Conservation (phyloP, 257 asterid genomes). For the Cordia subcordata region DNA sequence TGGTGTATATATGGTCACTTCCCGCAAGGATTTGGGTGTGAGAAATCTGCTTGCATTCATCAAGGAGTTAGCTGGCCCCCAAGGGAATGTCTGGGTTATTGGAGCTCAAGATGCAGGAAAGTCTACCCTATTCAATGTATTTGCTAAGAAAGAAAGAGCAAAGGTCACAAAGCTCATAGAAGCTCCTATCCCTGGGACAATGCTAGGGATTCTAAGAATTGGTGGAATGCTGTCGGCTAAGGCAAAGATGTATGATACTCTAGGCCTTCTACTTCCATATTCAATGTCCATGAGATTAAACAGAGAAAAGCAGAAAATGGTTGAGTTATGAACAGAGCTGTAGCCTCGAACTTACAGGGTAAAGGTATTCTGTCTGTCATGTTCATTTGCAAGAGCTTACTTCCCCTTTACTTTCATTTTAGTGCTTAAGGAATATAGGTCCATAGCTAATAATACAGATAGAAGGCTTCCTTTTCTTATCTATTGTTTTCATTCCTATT, state of each 20-base stretch:
- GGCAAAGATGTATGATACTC: slow-evolving; percentile 97
- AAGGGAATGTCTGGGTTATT: slow-evolving; percentile 95
- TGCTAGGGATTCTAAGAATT: slow-evolving; percentile 89
- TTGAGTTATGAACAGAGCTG: slow-evolving; percentile 89
- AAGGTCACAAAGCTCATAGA: slow-evolving; percentile 79
- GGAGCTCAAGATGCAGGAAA: slow-evolving; percentile 98
- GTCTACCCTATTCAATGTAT: slow-evolving; percentile 82
- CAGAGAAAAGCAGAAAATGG: slow-evolving; percentile 88
- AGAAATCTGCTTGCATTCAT: slow-evolving; percentile 68
- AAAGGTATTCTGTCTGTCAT: slow-evolving; percentile 46
- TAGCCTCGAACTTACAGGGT: slow-evolving; percentile 80
- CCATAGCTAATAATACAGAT: too few relatives aligned
- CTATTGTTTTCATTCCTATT: too few relatives aligned
- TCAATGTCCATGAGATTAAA: slow-evolving; percentile 75
- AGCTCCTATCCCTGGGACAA: slow-evolving; percentile 92
- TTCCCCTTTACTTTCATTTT: neutral
- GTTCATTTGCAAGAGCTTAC: neutral
- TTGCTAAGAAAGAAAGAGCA: slow-evolving; percentile 72
- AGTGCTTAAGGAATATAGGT: neutral
- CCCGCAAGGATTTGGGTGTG: slow-evolving; percentile 87
- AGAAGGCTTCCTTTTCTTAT: too few relatives aligned
- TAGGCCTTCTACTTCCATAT: slow-evolving; percentile 88
- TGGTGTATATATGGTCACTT: slow-evolving; percentile 83
- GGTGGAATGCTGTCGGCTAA: slow-evolving; percentile 89
- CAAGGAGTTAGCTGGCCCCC: slow-evolving; percentile 82